Evolutionary conservation across 1,139 yeast species (phyloP).

Genomic region (Groenewaldozyma auringiensis): DNA sequence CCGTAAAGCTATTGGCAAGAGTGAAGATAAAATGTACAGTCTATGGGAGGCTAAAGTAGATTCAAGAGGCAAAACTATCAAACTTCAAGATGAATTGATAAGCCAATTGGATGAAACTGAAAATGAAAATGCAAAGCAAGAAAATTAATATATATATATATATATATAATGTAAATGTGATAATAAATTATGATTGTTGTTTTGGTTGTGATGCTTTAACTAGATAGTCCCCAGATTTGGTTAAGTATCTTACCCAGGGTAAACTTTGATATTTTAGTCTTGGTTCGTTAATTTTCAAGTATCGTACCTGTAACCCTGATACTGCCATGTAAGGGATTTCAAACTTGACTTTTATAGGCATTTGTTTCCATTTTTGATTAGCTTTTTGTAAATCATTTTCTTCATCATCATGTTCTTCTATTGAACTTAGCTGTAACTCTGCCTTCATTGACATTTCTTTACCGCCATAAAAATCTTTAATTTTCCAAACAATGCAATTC

Average conservation of each 20-base stretch:
- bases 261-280: constrained; percentile 78
- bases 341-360: constrained; percentile 59
- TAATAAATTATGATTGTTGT: constrained; percentile 1
- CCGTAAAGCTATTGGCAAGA: constrained; percentile 13
- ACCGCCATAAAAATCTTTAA: constrained; percentile 82
- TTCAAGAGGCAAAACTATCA: constrained; percentile 20
- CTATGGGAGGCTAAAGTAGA: constrained; percentile 30
- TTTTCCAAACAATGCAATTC: constrained; percentile 74
- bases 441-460: constrained; percentile 80
- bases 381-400: constrained; percentile 12
- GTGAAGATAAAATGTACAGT: constrained; percentile 23
- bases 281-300: constrained; percentile 80
- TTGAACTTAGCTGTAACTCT: constrained; percentile 76
- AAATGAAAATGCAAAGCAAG: constrained; percentile 6
- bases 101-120: constrained; percentile 14
- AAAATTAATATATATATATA: constrained; percentile 5
- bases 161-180: no score
- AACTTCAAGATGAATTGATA: constrained; percentile 18
- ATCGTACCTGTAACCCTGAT: constrained; percentile 88
- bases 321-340: constrained; percentile 94
- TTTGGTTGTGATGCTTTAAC: neutral
- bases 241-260: constrained; percentile 91
- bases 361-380: constrained; percentile 11
- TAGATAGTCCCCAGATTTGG: constrained; percentile 65
- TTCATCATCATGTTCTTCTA: constrained; percentile 39